Conservation (phyloP, 2,329 filamentous ascomycete species). For the Byssothecium circinans region DNA sequence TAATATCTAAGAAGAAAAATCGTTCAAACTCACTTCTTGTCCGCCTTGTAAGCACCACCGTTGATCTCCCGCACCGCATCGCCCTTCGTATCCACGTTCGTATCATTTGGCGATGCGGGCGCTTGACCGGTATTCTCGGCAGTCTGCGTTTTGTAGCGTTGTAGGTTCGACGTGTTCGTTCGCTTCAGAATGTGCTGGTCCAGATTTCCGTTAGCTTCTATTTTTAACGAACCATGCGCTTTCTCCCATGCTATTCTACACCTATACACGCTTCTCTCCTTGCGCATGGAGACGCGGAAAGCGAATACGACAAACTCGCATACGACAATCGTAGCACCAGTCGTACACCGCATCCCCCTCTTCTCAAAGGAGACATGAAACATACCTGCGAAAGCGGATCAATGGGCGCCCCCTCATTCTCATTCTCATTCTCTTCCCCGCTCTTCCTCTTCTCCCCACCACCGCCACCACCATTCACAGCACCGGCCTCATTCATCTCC, state of each 20-base stretch:
- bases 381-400: constrained; percentile 70
- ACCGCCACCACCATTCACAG: not conserved
- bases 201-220: constrained; percentile 7
- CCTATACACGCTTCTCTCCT: too few relatives aligned
- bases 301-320: too few relatives aligned
- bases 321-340: too few relatives aligned
- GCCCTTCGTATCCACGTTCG: constrained; percentile 45
- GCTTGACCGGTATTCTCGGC: constrained; percentile 35
- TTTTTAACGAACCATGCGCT: not conserved
- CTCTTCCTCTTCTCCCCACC: not conserved
- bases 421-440: constrained; percentile 4
- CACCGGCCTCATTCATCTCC: constrained; percentile 2
- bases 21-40: constrained; percentile 41
- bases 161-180: constrained; percentile 63
- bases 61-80: constrained; percentile 29
- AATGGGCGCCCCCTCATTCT: constrained; percentile 51
- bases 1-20: not conserved
- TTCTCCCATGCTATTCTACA: not conserved
- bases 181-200: constrained; percentile 61
- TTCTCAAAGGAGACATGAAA: constrained; percentile 17
- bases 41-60: constrained; percentile 24
- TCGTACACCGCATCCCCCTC: too few relatives aligned
- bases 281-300: too few relatives aligned
- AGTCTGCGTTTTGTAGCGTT: constrained; percentile 57
- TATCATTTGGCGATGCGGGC: constrained; percentile 52